phyloP scores from a whole-genome alignment of 2,329 filamentous ascomycete species.

The Fusarium sp. region DNA sequence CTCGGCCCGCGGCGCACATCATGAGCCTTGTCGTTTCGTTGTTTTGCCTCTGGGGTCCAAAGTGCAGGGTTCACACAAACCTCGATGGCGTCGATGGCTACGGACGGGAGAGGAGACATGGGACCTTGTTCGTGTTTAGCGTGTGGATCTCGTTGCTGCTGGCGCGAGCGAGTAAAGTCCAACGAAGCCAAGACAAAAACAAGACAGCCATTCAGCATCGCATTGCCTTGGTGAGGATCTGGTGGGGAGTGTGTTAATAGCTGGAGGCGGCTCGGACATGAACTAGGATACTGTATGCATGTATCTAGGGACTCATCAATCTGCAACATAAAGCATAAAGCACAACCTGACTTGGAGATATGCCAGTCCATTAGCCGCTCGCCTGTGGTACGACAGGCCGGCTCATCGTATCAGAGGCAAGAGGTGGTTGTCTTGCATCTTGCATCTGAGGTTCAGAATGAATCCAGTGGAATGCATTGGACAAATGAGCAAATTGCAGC shows the following conservation, averaged over 20 bases:
- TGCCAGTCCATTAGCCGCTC: constrained; percentile 27
- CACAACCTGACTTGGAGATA: constrained; percentile 16
- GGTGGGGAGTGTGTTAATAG: constrained; percentile 35
- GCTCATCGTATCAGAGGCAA: constrained; percentile 22
- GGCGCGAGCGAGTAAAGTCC: constrained; percentile 34
- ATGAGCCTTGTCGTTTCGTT: constrained; percentile 35
- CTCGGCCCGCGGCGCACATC: constrained; percentile 42
- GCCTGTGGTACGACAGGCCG: constrained; percentile 11
- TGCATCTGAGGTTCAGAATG: constrained; percentile 24
- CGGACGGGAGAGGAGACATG: constrained; percentile 44
- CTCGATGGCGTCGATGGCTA: constrained; percentile 44
- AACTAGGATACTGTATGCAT: constrained; percentile 3
- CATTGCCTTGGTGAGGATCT: constrained; percentile 29
- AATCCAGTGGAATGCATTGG: constrained; percentile 35
- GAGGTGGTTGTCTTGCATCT: constrained; percentile 23
- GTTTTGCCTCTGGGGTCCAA: constrained; percentile 39
- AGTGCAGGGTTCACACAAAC: constrained; percentile 34
- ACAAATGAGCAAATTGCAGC: constrained; percentile 16
- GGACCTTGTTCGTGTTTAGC: constrained; percentile 43
- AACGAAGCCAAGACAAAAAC: constrained; percentile 29
- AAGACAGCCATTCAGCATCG: constrained; percentile 33
- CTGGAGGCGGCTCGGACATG: constrained; percentile 21
- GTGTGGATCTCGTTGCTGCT: constrained; percentile 34
- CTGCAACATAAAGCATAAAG: constrained; percentile 11
- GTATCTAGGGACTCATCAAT: constrained; percentile 18